phyloP scores from a whole-genome alignment of 1,139 yeast species.

The Magnusiomyces fungicola region DNA sequence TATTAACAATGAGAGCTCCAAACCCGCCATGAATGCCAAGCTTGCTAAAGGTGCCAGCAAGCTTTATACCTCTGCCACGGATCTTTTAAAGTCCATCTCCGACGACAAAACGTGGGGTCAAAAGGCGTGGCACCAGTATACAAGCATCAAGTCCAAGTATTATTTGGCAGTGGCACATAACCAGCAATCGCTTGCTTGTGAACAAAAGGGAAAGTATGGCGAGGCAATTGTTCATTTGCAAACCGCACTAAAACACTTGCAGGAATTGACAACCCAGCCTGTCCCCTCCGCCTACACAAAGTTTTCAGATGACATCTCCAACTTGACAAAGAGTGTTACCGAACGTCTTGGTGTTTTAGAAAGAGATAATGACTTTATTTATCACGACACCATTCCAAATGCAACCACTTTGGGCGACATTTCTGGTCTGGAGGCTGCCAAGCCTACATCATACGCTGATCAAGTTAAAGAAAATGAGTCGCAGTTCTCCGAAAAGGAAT shows the following conservation, averaged over 20 bases:
- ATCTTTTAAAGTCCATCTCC: conserved; percentile 39
- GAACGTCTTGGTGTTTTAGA: conserved; percentile 45
- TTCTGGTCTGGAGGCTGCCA: conserved; percentile 71
- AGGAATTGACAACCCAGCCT: conserved; percentile 23
- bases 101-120: conserved; percentile 49
- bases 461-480: conserved; percentile 43
- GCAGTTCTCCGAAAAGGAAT: conserved; percentile 44
- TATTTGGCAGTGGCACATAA: conserved; percentile 45
- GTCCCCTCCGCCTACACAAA: conserved; percentile 21
- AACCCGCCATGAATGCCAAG: conserved; percentile 62
- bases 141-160: conserved; percentile 40
- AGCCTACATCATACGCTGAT: conserved; percentile 54
- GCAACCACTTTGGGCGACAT: conserved; percentile 49
- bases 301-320: conserved; percentile 22
- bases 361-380: conserved; percentile 85
- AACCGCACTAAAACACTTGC: conserved; percentile 36
- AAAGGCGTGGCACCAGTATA: conserved; percentile 40
- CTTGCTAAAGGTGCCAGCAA: conserved; percentile 56
- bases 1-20: conserved; percentile 37
- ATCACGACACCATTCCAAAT: conserved; percentile 68
- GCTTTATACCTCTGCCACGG: conserved; percentile 48
- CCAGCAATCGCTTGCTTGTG: conserved; percentile 47
- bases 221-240: conserved; percentile 65
- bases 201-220: conserved; percentile 54
- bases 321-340: conserved; percentile 31